These are phyloP conservation scores for Cytospora piceicola DNA, from an alignment of 2,329 filamentous ascomycete species.

Conservation along the genomic window DNA sequence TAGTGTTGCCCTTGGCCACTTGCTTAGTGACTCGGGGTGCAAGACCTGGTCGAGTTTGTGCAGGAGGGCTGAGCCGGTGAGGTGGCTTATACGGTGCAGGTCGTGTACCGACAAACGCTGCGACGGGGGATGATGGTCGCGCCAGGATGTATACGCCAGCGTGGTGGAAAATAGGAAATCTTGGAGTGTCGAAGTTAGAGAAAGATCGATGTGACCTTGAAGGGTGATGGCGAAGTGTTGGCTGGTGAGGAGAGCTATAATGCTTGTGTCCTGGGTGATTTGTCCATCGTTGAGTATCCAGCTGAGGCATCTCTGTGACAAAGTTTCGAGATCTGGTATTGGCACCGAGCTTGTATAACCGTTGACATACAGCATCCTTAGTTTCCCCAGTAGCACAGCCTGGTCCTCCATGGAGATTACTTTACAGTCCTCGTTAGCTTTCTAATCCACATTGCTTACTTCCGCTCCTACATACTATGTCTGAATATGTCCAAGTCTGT, in stretches of 20 bases:
- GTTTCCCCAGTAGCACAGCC: background rate
- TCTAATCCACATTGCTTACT: no score
- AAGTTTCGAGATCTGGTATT: background rate
- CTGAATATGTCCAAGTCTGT: constrained; percentile 12
- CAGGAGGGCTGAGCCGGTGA: constrained; percentile 19
- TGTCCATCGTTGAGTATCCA: constrained; percentile 10
- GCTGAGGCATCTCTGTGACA: constrained; percentile 9
- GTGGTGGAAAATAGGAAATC: constrained; percentile 15
- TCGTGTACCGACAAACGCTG: constrained; percentile 7
- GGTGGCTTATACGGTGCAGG: constrained; percentile 3
- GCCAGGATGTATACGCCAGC: constrained; percentile 18
- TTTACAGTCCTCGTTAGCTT: background rate
- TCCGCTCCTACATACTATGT: no score
- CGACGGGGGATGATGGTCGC: constrained; percentile 4
- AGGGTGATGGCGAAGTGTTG: background rate
- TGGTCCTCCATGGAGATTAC: constrained; percentile 4
- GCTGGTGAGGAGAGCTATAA: constrained; percentile 15
- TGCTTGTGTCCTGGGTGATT: constrained; percentile 1
- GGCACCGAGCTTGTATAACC: background rate
- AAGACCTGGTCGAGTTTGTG: constrained; percentile 10
- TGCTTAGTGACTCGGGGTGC: background rate
- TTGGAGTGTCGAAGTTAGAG: background rate
- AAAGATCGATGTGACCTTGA: background rate
- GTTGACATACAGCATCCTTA: constrained; percentile 3
- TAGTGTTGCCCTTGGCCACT: constrained; percentile 4